Evolutionary conservation across 441 rosid species (phyloP), one percentile per base, ranked within the genome.

Genomic region (Capsella rubella): DNA sequence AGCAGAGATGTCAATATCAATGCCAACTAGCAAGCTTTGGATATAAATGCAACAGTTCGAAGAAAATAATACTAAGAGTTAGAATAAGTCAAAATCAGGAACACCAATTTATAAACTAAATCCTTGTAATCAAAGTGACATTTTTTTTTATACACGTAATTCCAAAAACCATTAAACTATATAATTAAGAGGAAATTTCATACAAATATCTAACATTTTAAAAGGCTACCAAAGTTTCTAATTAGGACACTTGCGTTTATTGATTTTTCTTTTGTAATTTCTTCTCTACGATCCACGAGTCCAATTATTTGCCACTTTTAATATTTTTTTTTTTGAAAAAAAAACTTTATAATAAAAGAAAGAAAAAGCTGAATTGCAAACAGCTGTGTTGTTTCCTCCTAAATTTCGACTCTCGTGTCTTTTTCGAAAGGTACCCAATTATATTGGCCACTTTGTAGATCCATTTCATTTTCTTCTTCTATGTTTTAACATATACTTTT

Each of bases 381-480:
- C 77, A 78, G 81, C 77, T 78, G 80, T 66, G 37, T 71, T 72
- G 40, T 37, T 34, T 34, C 73, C 46, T 66, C 67, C 54, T 72
- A 21, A 60, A 53, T 51, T 31, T 21, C 53, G 65, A 52, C 43
- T 69, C 69, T 71, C 53, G 51, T 71, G 77, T 77, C 80, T 40
- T 77, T 77, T 65, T 77, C 77, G 15, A 31, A 31, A 65, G 27
- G 73, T 77, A 66, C 80, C 80, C 77, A 77, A 66, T 77, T 55
- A 77, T 72, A 57, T 21, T 71, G 73, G 46, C 71, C 67, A 76
- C 31, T 62, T 32, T 27, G 66, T 54, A 46, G 3, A 40, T 40
- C 16, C 11, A 60, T 45, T 60, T 60, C 31, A 16, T 35, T 40
- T 40, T 40, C 56, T 69, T 32, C 15, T 59, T 55, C 7, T 12